Conservation (phyloP, 177 flowering plant genomes). For the Vitis hybrid region DNA sequence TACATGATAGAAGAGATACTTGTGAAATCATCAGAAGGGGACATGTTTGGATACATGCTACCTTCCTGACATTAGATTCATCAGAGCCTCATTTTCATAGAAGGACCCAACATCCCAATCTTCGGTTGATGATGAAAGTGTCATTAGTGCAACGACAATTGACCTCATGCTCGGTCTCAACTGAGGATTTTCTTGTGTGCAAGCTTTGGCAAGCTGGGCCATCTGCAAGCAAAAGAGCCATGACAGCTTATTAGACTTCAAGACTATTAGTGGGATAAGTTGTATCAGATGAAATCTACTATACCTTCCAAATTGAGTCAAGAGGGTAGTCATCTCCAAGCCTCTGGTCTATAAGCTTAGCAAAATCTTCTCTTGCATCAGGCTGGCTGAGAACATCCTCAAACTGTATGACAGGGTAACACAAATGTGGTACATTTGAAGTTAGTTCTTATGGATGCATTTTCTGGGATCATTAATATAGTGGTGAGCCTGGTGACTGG, state of each 20-base stretch:
- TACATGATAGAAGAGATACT: no score
- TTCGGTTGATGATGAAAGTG: conserved; percentile 47
- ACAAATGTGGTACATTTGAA: not conserved
- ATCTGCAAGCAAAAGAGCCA: conserved; percentile 28
- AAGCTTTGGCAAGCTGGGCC: conserved; percentile 51
- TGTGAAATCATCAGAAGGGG: no score
- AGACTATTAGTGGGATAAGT: not conserved
- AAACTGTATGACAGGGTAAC: conserved; percentile 34
- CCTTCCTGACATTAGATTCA: conserved; percentile 43
- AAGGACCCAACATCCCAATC: conserved; percentile 46
- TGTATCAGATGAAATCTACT: no score
- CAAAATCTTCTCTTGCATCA: conserved; percentile 27
- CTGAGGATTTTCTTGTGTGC: conserved; percentile 53
- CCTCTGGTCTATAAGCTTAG: conserved; percentile 38
- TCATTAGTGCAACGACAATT: conserved; percentile 52
- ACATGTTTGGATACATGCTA: conserved; percentile 11
- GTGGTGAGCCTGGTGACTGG: not conserved
- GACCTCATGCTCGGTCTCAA: conserved; percentile 58
- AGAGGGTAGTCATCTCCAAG: conserved; percentile 41
- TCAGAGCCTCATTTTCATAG: conserved; percentile 36
- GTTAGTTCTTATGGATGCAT: not conserved
- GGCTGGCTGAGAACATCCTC: conserved; percentile 38
- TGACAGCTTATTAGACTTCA: not conserved
- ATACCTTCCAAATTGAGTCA: conserved; percentile 44
- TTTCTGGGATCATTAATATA: not conserved